Evolutionary conservation across 2,329 filamentous ascomycete species (phyloP).

Genomic region (Ascocoryne sarcoides): DNA sequence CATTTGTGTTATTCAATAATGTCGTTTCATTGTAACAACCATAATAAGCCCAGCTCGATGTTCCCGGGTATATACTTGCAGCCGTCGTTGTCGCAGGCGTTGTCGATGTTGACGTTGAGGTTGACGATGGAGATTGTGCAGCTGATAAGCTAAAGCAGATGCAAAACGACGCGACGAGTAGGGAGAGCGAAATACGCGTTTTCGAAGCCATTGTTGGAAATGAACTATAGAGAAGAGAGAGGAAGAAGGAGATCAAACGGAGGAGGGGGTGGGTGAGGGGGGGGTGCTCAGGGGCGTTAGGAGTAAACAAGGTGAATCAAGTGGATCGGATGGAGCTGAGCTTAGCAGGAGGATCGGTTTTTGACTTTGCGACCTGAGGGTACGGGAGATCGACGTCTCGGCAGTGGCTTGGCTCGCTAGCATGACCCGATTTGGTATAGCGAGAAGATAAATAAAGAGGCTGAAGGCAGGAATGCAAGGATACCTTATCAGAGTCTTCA

Average conservation of each 20-base stretch:
- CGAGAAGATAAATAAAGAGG: background rate
- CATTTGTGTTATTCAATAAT: conserved; percentile 14
- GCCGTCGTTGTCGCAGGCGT: conserved; percentile 5
- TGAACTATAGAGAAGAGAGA: background rate
- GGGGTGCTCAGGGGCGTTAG: background rate
- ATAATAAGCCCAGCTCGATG: conserved; percentile 22
- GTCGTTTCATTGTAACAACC: conserved; percentile 35
- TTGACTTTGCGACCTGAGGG: no score
- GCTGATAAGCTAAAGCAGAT: background rate
- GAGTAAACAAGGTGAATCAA: background rate
- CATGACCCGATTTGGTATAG: background rate
- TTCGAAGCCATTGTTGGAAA: background rate
- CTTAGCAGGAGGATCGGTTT: no score
- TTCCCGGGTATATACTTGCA: conserved; percentile 12
- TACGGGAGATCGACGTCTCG: background rate
- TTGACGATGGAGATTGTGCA: background rate
- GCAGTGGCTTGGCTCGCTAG: background rate
- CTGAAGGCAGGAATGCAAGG: background rate
- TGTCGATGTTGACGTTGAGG: background rate
- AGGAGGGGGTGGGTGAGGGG: background rate
- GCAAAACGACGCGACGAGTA: background rate
- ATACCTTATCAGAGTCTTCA: no score
- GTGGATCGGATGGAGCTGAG: no score
- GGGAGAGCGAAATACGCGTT: background rate
- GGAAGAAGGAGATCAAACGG: background rate